Evolutionary conservation across 2,329 filamentous ascomycete genomes (phyloP).

Genomic region (Sclerotinia borealis): DNA sequence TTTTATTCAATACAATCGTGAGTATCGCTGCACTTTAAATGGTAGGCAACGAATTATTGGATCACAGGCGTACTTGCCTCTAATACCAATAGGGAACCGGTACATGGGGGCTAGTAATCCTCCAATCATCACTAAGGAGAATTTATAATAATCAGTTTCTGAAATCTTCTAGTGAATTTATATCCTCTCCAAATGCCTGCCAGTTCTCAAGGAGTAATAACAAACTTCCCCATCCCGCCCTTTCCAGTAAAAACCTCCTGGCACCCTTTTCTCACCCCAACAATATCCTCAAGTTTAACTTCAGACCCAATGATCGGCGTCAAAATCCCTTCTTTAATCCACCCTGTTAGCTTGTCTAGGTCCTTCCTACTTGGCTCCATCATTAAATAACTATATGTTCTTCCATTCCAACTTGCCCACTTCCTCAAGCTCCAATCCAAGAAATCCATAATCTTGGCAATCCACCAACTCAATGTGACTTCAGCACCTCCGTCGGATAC

Average conservation of each 20-base stretch:
- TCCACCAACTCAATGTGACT: neutral
- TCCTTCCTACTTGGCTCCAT: neutral
- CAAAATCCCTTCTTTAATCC: constrained; percentile 29
- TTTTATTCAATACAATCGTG: too few relatives aligned
- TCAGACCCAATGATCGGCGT: constrained; percentile 32
- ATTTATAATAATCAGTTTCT: too few relatives aligned
- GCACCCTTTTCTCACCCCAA: constrained; percentile 33
- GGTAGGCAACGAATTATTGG: too few relatives aligned
- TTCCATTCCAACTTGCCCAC: constrained; percentile 13
- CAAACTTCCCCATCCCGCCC: constrained; percentile 37
- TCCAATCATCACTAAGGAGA: too few relatives aligned
- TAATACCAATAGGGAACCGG: too few relatives aligned
- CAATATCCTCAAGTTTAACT: constrained; percentile 32
- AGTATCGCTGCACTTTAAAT: too few relatives aligned
- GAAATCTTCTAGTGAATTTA: too few relatives aligned
- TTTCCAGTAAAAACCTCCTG: constrained; percentile 33
- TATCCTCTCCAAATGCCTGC: too few relatives aligned
- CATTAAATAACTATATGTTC: constrained; percentile 7
- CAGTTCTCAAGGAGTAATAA: too few relatives aligned
- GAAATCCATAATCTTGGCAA: constrained; percentile 28
- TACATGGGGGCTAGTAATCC: too few relatives aligned
- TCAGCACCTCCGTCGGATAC: neutral
- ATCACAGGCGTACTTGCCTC: too few relatives aligned
- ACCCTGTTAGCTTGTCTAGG: constrained; percentile 22
- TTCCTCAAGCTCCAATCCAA: constrained; percentile 29